Evolutionary conservation across 768 basidiomycete species (phyloP).

Genomic region (Xerocomellus chrysenteron): DNA sequence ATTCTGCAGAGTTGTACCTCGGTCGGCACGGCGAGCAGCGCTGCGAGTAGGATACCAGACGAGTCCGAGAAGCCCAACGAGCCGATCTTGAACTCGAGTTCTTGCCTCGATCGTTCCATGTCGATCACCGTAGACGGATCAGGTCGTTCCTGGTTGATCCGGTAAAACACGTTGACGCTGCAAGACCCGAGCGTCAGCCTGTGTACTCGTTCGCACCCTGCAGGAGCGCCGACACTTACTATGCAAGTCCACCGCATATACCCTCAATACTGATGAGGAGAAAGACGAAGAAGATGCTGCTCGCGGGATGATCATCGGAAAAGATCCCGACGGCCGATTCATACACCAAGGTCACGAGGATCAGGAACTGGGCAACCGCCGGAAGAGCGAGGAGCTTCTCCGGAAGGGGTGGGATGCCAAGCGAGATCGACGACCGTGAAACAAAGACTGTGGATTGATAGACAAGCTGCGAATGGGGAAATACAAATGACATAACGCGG

Average conservation of each 20-base stretch:
- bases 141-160: conserved; percentile 70
- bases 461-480: conserved; percentile 50
- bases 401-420: conserved; percentile 81
- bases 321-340: conserved; percentile 75
- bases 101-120: conserved; percentile 64
- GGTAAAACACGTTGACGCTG: conserved; percentile 87
- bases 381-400: conserved; percentile 67
- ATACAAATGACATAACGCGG: background rate
- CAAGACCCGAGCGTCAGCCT: background rate
- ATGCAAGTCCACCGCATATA: conserved; percentile 88
- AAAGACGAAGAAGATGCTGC: conserved; percentile 66
- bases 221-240: conserved; percentile 49
- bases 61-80: conserved; percentile 86
- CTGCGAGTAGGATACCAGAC: conserved; percentile 56
- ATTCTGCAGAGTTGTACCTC: conserved; percentile 75
- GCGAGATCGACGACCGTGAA: conserved; percentile 86
- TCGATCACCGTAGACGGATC: conserved; percentile 47
- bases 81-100: conserved; percentile 87
- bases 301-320: conserved; percentile 38
- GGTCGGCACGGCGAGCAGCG: conserved; percentile 41
- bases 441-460: conserved; percentile 92
- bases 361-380: conserved; percentile 64
- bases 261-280: conserved; percentile 84
- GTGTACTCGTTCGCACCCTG: background rate
- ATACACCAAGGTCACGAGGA: conserved; percentile 59